Base-by-base conservation (phyloP, 2,329 filamentous ascomycete genomes). In the Chaetomium strumarium region DNA sequence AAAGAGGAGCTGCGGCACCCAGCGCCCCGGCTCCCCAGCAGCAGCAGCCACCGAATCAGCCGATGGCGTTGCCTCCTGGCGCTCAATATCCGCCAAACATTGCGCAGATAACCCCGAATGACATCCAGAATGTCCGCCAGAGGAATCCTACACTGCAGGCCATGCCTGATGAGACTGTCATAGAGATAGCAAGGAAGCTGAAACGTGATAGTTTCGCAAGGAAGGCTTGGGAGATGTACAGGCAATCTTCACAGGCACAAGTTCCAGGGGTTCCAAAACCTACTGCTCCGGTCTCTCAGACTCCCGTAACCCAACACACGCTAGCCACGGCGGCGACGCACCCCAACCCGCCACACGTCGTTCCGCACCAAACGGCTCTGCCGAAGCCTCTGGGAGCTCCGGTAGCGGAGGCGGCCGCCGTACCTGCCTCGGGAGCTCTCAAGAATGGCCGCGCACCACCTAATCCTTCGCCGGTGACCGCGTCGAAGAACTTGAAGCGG, bases 401-500 rank as follows among this genome's bases (percentile, higher is more conserved):
- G 16, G 55, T 40, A 19, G 16, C 53, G 7, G 53, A 60, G n/a
- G 38, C 9, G 36, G 43, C 39, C 12, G 8, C 52, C 13, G 33
- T 50, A 19, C 50, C 58, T 12, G 43, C 61, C 44, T 52, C 61
- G 11, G 57, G 44, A n/a, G 54, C 59, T n/a, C 38, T 38, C 8
- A 67, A 66, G 47, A 65, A 63, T 45, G 62, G 60, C 16, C 67
- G 66, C 14, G 63, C 62, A 17, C 53, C 61, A 8, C 52, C 68
- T 5, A 70, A 70, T 41, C 65, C 67, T 14, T 70, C 73, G 5
- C 67, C 72, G 9, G 69, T 69, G 2, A 56, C 70, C 5, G 65
- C 66, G 9, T 63, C 66, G 24, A 79, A 76, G 63, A 75, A 68
- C 44, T 67, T 78, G 40, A 81, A 81, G 67, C 75, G 78, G 1